These are phyloP conservation scores for Phytophthora fragariaefolia DNA, from an alignment of 352 stramenopile genomes.

Conservation along the genomic window DNA sequence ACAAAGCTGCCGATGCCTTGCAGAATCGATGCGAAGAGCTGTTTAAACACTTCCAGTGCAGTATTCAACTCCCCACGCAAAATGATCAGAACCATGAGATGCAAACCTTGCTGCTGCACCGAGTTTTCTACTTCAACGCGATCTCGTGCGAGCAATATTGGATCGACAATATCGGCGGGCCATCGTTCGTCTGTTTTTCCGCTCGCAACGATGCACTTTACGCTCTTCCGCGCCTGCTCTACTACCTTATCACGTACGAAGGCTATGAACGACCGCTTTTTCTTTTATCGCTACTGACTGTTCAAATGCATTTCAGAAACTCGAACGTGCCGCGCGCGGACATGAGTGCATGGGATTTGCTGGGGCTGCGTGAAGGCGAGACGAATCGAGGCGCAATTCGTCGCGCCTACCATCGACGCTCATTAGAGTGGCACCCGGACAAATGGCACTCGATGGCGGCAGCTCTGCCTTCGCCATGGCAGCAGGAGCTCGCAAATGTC, in stretches of 20 bases:
- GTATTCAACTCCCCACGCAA: background rate
- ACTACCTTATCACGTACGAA: conserved; percentile 68
- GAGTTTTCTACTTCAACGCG: conserved; percentile 26
- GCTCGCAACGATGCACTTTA: conserved; percentile 37
- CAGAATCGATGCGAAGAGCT: conserved; percentile 38
- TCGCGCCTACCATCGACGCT: conserved; percentile 61
- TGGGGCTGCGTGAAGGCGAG: conserved; percentile 48
- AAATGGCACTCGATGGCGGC: conserved; percentile 51
- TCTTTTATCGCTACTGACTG: background rate
- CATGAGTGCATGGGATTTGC: conserved; percentile 59
- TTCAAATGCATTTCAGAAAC: conserved; percentile 27
- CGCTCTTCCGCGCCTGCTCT: conserved; percentile 45
- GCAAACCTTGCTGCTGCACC: conserved; percentile 36
- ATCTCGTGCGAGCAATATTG: conserved; percentile 51
- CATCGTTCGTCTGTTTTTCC: conserved; percentile 32
- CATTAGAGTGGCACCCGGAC: conserved; percentile 77
- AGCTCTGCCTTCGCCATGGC: conserved; percentile 34
- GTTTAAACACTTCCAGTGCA: conserved; percentile 47
- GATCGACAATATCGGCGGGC: conserved; percentile 37
- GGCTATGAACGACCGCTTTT: background rate
- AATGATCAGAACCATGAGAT: conserved; percentile 10
- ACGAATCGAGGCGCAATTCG: conserved; percentile 56
- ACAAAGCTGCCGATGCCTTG: conserved; percentile 28
- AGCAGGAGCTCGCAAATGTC: conserved; percentile 33
- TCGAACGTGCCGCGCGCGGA: conserved; percentile 40